Evolutionary conservation across 345 rosid genomes (phyloP), one percentile per base, ranked within the genome.

Genomic region (Citrus sp.): DNA sequence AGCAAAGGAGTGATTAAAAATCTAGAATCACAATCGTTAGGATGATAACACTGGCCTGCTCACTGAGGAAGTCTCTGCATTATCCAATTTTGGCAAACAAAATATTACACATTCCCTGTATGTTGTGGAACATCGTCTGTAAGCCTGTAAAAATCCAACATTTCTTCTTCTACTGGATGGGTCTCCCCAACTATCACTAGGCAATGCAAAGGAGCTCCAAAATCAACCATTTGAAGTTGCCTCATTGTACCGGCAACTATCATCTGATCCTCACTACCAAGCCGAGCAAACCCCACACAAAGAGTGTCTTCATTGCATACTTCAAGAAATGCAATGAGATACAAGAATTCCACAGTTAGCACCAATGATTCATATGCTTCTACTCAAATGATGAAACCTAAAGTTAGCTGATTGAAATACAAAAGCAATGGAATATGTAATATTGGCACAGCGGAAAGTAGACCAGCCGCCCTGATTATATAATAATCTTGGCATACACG

Each of bases 91-190:
- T 3, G 55, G 46, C 24, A 21, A 72, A 72, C 60, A 73, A 65
- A 65, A 34, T 19, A 5, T 66, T 64, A 78, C 10, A 49, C 74
- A 30, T 49, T 69, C 46, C 56, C 70, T 0, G 42, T 59, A 63
- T 74, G 54, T 65, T 28, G 61, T n/a, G 30, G 21, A 32, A 25
- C 75, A 60, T 69, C 75, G 4, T 38, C 66, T 72, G 72, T 28
- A 70, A 86, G 80, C 69, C 80, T 89, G 91, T 90, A 97, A 79
- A 90, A 84, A 66, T 88, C 90, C 72, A 97, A 75, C 97, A 96
- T 94, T 83, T 96, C 99, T 76, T 92, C 95, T 86, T 96, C 97
- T 58, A 92, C 80, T 0, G 98, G 97, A 87, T 94, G 95, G 16
- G 92, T 94, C 55, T 88, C 27, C 27, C 98, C 98, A 49, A 86